Conservation (phyloP, 225 moss, liverwort and hornwort genomes). For the Neckera pumila region DNA sequence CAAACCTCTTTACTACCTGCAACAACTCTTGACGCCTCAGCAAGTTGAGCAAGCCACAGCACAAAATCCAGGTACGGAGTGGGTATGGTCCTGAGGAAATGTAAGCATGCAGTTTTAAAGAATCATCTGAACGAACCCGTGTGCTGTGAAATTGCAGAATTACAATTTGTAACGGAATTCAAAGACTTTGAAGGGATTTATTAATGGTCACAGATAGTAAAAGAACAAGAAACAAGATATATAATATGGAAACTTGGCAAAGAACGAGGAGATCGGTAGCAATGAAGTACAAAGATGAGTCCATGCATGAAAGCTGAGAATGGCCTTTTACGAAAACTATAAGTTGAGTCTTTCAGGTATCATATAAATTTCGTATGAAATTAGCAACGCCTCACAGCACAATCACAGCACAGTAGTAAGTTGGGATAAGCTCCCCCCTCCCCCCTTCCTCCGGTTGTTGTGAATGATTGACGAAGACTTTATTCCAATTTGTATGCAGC, state of each 20-base stretch:
- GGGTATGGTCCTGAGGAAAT: background rate
- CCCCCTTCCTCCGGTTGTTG: background rate
- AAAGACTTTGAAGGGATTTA: slow-evolving; percentile 40
- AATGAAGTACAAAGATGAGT: slow-evolving; percentile 37
- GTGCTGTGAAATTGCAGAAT: slow-evolving; percentile 53
- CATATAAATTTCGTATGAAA: slow-evolving; percentile 12
- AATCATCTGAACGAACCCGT: slow-evolving; percentile 31
- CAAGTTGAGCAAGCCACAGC: slow-evolving; percentile 57
- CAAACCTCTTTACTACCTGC: slow-evolving; percentile 76
- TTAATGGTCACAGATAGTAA: slow-evolving; percentile 34
- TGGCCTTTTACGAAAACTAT: slow-evolving; percentile 19
- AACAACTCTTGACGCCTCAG: slow-evolving; percentile 63
- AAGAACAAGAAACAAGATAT: slow-evolving; percentile 25
- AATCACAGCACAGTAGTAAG: background rate
- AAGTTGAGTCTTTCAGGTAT: slow-evolving; percentile 32
- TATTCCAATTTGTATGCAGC: slow-evolving; percentile 20
- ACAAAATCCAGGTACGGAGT: slow-evolving; percentile 73
- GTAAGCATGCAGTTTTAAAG: background rate
- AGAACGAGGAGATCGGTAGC: slow-evolving; percentile 30
- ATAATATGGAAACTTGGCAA: slow-evolving; percentile 25
- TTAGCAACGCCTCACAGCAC: slow-evolving; percentile 6
- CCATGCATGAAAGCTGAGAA: slow-evolving; percentile 34
- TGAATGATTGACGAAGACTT: background rate
- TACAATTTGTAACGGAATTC: slow-evolving; percentile 31
- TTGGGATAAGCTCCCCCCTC: background rate